Conservation (phyloP, 352 stramenopile species). For the Pythium myriotylum region DNA sequence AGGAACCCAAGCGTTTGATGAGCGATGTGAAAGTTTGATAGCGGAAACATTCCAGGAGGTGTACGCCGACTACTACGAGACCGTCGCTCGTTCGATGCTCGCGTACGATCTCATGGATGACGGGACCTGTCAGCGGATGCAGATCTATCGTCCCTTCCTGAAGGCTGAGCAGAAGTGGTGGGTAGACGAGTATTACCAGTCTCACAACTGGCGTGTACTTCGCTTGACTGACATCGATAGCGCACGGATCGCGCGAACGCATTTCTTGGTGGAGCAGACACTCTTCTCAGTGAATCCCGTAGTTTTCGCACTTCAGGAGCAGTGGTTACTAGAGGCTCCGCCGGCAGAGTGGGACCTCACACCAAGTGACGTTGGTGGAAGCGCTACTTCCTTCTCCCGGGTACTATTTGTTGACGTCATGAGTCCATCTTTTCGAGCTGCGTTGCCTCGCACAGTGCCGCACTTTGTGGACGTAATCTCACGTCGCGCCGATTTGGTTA, state of each 20-base stretch:
- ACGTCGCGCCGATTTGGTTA: conserved; percentile 76
- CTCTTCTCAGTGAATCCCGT: conserved; percentile 81
- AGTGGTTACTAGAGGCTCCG: conserved; percentile 82
- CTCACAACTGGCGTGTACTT: conserved; percentile 78
- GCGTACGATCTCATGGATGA: conserved; percentile 89
- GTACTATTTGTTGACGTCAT: conserved; percentile 87
- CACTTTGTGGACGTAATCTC: conserved; percentile 88
- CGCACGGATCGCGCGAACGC: conserved; percentile 42
- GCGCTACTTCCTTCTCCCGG: conserved; percentile 46
- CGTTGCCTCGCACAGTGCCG: conserved; percentile 77
- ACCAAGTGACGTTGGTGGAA: conserved; percentile 22
- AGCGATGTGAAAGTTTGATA: conserved; percentile 69
- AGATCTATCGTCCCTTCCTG: conserved; percentile 85
- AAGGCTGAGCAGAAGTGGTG: conserved; percentile 86
- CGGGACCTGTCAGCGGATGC: conserved; percentile 61
- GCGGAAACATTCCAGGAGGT: conserved; percentile 77
- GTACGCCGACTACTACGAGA: conserved; percentile 79
- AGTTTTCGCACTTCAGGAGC: conserved; percentile 85
- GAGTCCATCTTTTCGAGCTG: conserved; percentile 58
- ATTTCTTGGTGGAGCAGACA: conserved; percentile 46
- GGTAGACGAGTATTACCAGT: conserved; percentile 73
- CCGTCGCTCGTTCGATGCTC: conserved; percentile 79
- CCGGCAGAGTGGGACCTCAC: conserved; percentile 76
- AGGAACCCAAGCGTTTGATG: conserved; percentile 55
- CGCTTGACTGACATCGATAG: conserved; percentile 75